Conservation (phyloP, 2,329 filamentous ascomycete genomes). For the Cercospora brassicicola region DNA sequence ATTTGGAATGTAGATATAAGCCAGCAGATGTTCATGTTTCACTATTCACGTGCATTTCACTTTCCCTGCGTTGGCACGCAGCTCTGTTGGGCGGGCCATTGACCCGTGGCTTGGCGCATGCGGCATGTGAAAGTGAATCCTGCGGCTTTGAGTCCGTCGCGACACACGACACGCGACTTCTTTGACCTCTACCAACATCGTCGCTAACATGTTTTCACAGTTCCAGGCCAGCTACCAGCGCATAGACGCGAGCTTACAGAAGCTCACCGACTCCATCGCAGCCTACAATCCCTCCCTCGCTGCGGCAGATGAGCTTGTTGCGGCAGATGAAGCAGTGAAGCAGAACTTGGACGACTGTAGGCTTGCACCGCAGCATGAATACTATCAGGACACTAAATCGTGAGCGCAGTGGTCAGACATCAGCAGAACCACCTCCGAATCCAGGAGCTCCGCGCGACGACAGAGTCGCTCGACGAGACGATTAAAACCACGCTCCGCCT, state of each 20-base stretch:
- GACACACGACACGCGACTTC: constrained; percentile 9
- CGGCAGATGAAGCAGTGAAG: constrained; percentile 68
- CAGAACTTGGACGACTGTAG: constrained; percentile 66
- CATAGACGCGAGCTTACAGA: constrained; percentile 56
- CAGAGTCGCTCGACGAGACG: constrained; percentile 66
- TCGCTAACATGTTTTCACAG: constrained; percentile 43
- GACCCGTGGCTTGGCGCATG: neutral
- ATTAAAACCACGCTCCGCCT: constrained; percentile 69
- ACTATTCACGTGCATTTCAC: neutral
- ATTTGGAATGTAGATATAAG: constrained; percentile 1
- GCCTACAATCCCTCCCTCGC: constrained; percentile 74
- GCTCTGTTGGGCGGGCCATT: neutral
- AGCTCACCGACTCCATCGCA: constrained; percentile 74
- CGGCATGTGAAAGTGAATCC: constrained; percentile 13
- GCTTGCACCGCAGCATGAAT: neutral
- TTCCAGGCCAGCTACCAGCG: constrained; percentile 49
- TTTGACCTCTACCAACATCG: neutral
- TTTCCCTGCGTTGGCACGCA: neutral
- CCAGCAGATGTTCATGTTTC: neutral
- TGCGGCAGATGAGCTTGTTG: constrained; percentile 67
- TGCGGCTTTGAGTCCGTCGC: neutral
- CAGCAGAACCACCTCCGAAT: constrained; percentile 73
- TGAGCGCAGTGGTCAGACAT: constrained; percentile 62
- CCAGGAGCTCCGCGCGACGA: constrained; percentile 65
- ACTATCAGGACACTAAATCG: neutral